Evolutionary conservation across 352 stramenopile species (phyloP).

Genomic region (Phytophthora cactorum): DNA sequence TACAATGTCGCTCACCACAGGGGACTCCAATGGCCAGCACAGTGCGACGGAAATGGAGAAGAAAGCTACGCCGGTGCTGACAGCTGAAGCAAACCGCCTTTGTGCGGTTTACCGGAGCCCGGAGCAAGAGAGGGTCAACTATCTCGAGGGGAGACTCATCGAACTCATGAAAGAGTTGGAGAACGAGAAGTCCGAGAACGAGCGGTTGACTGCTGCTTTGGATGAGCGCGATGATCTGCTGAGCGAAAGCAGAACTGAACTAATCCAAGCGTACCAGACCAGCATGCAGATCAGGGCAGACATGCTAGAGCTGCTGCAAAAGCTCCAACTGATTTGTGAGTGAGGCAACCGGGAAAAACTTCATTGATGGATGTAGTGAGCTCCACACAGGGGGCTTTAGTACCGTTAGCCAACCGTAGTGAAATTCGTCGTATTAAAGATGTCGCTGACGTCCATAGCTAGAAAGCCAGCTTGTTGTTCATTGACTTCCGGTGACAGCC

Average conservation of each 20-base stretch:
- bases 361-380: neutral
- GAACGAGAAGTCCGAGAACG: constrained; percentile 7
- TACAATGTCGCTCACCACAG: neutral
- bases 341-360: neutral
- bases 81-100: constrained; percentile 1
- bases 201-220: constrained; percentile 5
- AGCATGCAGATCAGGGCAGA: constrained; percentile 20
- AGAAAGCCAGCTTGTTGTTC: too few relatives aligned
- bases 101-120: constrained; percentile 3
- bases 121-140: constrained; percentile 9
- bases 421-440: neutral
- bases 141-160: constrained; percentile 13
- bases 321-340: constrained; percentile 2
- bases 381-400: neutral
- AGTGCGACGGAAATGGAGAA: neutral
- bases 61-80: neutral
- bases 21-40: neutral
- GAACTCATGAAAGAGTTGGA: constrained; percentile 9
- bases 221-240: constrained; percentile 9
- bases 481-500: too few relatives aligned
- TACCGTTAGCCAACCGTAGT: neutral
- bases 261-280: constrained; percentile 13
- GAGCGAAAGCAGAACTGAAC: constrained; percentile 9
- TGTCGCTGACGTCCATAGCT: neutral
- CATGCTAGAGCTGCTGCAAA: constrained; percentile 16